Evolutionary conservation across 2,329 filamentous ascomycete species (phyloP), one percentile per base, ranked within the genome.

Genomic region (Boeremia lycopersici): DNA sequence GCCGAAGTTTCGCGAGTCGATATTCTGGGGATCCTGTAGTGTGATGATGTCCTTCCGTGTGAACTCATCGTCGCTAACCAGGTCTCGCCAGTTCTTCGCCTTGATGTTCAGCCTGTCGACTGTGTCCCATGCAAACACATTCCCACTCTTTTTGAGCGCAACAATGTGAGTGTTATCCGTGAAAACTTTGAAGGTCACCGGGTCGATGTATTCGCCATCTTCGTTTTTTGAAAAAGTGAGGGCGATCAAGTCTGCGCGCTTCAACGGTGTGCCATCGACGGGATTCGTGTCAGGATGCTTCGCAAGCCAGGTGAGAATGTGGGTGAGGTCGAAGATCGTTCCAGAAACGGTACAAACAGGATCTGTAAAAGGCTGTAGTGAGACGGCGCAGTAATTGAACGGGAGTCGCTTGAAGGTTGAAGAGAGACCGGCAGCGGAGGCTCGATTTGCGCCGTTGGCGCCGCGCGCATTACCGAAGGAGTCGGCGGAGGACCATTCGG

Each of bases 91-190:
- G 79, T 96, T 89, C 83, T 97, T 98, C 44, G 91, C 84, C 79
- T 98, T 98, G 76, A 99, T 89, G 74, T 99, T 99, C 79, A 99
- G 85, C 66, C 90, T 85, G 76, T 98, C 91, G 33, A 99, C 86
- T 1, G 96, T 99, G 69, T 99, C 96, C 85, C 89, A 97, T 1
- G 93, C 88, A 73, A 98, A 99, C 4, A 96, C 95, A 76, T 99
- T 99, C 44, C 93, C 93, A 53, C 93, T 93, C 50, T 82, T 89
- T 53, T 86, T 84, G 60, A 99, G 82, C 13, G 93, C 93, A 40
- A 98, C 91, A 54, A 99, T 91, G 75, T 98, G 95, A 4, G 95
- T 98, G 76, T 98, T 98, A 74, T 99, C 92, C 41, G 95, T 99
- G 69, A 99, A 91, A 36, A 96, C 90, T 76, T 99, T 99, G 82